Evolutionary conservation across 495 filamentous ascomycete species (phyloP), one percentile per base, ranked within the genome.

Genomic region (Coniosporium apollinis): DNA sequence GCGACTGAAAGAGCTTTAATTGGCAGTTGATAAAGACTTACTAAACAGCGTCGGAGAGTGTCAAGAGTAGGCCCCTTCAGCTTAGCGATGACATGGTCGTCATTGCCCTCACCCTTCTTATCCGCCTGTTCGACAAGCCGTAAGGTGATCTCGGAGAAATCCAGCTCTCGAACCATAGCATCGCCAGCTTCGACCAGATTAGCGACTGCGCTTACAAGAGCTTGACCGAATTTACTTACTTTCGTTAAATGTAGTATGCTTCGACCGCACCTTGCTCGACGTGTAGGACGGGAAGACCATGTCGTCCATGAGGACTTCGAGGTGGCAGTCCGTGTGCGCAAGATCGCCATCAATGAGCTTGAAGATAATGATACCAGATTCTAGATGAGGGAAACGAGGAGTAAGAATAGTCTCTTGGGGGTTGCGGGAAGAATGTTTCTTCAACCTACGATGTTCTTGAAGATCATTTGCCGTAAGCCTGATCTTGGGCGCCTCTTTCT

Each of bases 221-320:
- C n/a, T n/a, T n/a, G n/a, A n/a, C n/a, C n/a, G n/a, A n/a, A n/a
- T n/a, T n/a, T 19, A 62, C 66, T 40, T 55, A 74, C 69, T 80
- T 60, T 96, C 89, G 39, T 84, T 74, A 48, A 94, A 80, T 25
- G 69, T 79, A 38, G 68, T 64, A 2, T 66, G 58, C 40, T 65
- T 75, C 4, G 63, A 61, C 44, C 66, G 76, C 19, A 84, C 70
- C 38, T 75, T 82, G 6, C 75, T 67, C 10, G 82, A 84, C n/a
- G 64, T 61, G 49, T 91, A 94, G 2, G 84, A 76, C 1, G 89
- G 81, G 66, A 87, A 96, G 29, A 79, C 67, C 67, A 85, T 82
- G 48, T 99, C 89, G 55, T 99, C 89, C 57, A 96, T 86, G 30
- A 91, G 50, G 14, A 96, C 74, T 49, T 99, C 86, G 22, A 99